Percentiles rank a stretch among this genome's conserved stretches.
Evolutionary conservation across 225 moss, liverwort and hornwort species (phyloP).

Genomic region (Asterella californica): DNA sequence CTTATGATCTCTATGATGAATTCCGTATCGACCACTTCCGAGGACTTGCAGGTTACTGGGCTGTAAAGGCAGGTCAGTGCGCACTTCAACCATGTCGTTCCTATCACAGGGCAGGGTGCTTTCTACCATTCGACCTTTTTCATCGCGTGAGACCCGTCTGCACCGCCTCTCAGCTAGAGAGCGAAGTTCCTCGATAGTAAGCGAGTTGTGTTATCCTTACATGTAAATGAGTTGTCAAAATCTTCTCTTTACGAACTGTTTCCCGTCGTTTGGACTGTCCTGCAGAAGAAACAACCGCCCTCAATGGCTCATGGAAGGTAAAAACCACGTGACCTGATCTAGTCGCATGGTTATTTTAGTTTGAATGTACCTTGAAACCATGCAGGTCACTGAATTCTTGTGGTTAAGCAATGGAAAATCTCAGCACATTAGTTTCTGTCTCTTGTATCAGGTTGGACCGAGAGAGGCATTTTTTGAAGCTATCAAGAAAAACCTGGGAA

Average conservation of each 20-base stretch:
- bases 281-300: conserved; percentile 41
- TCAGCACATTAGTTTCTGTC: background rate
- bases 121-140: too few relatives aligned
- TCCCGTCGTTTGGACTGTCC: background rate
- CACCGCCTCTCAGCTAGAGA: background rate
- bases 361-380: background rate
- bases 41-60: conserved; percentile 83
- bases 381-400: background rate
- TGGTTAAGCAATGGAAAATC: background rate
- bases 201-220: background rate
- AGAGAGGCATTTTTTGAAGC: conserved; percentile 61
- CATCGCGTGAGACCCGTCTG: too few relatives aligned
- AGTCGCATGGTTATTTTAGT: background rate
- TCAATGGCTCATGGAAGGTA: conserved; percentile 59
- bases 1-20: conserved; percentile 70
- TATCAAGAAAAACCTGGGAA: conserved; percentile 69
- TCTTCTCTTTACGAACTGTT: background rate
- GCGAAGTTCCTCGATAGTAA: background rate
- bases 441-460: conserved; percentile 48
- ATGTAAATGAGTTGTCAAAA: background rate
- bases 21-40: conserved; percentile 94
- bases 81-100: background rate
- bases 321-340: background rate
- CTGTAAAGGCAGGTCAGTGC: conserved; percentile 48
- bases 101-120: too few relatives aligned